Base-by-base conservation (phyloP, 306 rosid genomes). In the Urtica urens region DNA sequence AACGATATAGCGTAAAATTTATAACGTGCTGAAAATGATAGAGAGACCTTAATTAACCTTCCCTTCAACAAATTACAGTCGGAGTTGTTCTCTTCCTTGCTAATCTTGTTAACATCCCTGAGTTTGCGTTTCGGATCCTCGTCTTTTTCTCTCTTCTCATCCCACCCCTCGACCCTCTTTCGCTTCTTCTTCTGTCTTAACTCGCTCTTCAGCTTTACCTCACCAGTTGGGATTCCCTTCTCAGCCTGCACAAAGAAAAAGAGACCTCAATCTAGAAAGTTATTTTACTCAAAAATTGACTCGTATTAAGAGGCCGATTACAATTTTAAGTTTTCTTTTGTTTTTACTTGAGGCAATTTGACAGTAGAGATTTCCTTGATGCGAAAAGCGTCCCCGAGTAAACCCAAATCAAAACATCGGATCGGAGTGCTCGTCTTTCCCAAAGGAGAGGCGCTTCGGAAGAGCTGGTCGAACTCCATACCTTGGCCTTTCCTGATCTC, bases 401-500 rank as follows among this genome's bases (percentile, higher is more conserved):
- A 13, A 30, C 47, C 57, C 13, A 71, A 20, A 27, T 65, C 49
- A 50, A 71, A 65, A 28, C 49, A 53, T 44, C 31, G 55, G 49
- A 60, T 34, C 10, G 12, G 23, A 6, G 61, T 31, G 5, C 30
- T 50, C 21, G 18, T 26, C 41, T 53, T 57, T 51, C 58, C 56
- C 37, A 3, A 7, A 55, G 28, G 23, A 24, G 55, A 13, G 23
- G 38, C 49, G 19, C 18, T 55, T 37, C 20, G 49, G 34, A 49
- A 5, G 7, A 65, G 72, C 30, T 71, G 59, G 50, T 65, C 76
- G 25, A 71, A 43, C 38, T 65, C 57, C 72, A 65, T 59, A 43
- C 68, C 68, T 16, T 71, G 61, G 35, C 76, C 72, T 55, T 60
- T 65, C 54, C 68, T 49, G 44, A 71, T 60, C 17, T 45, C 52